These are phyloP conservation scores for Fusarium bactridioides DNA, from an alignment of 2,329 filamentous ascomycete genomes.

Conservation along the genomic window DNA sequence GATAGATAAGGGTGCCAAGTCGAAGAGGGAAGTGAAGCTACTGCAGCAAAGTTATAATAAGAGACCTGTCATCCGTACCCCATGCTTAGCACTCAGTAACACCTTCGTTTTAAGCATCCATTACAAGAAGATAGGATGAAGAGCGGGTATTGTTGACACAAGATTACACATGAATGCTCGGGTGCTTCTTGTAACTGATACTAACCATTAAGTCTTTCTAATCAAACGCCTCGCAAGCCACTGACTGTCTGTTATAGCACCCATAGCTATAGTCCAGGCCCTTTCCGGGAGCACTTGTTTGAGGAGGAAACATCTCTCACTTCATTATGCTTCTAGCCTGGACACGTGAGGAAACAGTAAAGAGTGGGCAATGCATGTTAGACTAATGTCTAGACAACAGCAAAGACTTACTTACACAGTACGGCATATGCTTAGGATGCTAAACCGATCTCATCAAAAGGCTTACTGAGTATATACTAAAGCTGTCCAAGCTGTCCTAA, in stretches of 20 bases:
- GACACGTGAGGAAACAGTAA: neutral
- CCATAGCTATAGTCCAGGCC: slow-evolving; percentile 2
- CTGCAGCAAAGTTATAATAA: neutral
- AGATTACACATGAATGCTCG: neutral
- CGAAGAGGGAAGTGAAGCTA: neutral
- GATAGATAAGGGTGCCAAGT: neutral
- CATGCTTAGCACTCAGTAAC: slow-evolving; percentile 5
- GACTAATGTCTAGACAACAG: neutral
- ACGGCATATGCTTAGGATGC: neutral
- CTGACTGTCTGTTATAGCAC: slow-evolving; percentile 2
- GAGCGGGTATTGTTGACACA: neutral
- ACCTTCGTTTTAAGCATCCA: slow-evolving; percentile 3
- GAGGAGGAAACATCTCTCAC: slow-evolving; percentile 17
- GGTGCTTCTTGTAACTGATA: neutral
- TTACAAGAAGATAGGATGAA: neutral
- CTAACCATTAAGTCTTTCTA: neutral
- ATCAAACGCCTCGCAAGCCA: neutral
- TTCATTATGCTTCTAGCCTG: neutral
- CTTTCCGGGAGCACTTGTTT: neutral
- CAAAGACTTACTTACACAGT: neutral
- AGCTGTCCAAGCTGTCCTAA: neutral
- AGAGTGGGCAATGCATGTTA: neutral
- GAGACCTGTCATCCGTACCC: slow-evolving; percentile 12
- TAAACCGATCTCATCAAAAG: neutral
- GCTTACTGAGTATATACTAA: neutral